phyloP scores from a whole-genome alignment of 805 yeast genomes.

The Saturnispora galanensis region DNA sequence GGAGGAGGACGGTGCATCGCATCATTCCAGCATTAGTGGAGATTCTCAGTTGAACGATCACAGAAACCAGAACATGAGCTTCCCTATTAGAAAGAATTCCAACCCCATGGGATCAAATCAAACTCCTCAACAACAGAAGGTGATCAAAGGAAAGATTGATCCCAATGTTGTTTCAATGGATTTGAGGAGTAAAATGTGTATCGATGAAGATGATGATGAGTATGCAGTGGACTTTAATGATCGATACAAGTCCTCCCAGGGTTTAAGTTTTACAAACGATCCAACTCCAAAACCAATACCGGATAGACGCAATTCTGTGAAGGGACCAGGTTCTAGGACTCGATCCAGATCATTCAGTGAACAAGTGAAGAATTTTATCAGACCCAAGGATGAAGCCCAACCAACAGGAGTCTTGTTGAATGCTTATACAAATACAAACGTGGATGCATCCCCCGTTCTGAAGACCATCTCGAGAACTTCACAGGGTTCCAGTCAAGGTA shows the following conservation, averaged over 20 bases:
- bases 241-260: slow-evolving; percentile 9
- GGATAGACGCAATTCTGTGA: neutral
- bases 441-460: neutral
- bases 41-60: slow-evolving; percentile 29
- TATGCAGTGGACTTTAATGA: slow-evolving; percentile 20
- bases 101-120: slow-evolving; percentile 3
- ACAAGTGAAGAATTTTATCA: slow-evolving; percentile 30
- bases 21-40: slow-evolving; percentile 28
- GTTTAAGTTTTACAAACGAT: slow-evolving; percentile 10
- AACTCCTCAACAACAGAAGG: neutral
- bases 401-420: slow-evolving; percentile 6
- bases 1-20: slow-evolving; percentile 23
- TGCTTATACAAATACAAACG: slow-evolving; percentile 4
- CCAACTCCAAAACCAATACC: slow-evolving; percentile 11
- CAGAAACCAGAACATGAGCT: slow-evolving; percentile 25
- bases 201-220: slow-evolving; percentile 24
- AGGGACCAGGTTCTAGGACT: slow-evolving; percentile 16
- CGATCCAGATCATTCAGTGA: slow-evolving; percentile 33
- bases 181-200: slow-evolving; percentile 21
- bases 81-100: slow-evolving; percentile 26
- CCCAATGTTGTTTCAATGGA: slow-evolving; percentile 20
- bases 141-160: slow-evolving; percentile 7
- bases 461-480: slow-evolving; percentile 18
- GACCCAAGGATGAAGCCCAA: slow-evolving; percentile 24
- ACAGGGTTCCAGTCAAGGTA: slow-evolving; percentile 23